Percentiles rank a stretch among this genome's conserved stretches.
Evolutionary conservation across 257 asterid genomes (phyloP).

Genomic region (Coffea eugenioides): DNA sequence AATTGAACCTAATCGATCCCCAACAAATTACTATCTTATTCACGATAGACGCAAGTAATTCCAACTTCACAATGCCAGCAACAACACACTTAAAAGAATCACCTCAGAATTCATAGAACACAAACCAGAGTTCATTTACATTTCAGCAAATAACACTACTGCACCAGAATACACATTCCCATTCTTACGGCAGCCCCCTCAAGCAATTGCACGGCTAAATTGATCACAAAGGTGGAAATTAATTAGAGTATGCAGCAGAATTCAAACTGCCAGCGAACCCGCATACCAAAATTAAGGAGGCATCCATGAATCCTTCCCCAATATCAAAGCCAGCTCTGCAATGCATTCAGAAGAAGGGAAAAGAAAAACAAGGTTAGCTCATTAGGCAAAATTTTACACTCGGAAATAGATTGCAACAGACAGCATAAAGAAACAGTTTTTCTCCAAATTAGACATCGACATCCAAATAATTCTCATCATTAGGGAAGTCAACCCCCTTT

Average conservation of each 20-base stretch:
- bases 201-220: slow-evolving; percentile 32
- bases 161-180: slow-evolving; percentile 15
- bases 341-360: neutral
- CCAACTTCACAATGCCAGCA: neutral
- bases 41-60: neutral
- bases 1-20: neutral
- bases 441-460: neutral
- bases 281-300: neutral
- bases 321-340: slow-evolving; percentile 2
- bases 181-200: slow-evolving; percentile 28
- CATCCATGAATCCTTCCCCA: neutral
- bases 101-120: neutral
- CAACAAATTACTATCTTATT: neutral
- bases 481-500: neutral
- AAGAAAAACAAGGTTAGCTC: neutral
- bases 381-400: neutral
- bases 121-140: neutral
- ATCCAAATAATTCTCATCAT: neutral
- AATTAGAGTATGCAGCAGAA: slow-evolving; percentile 36
- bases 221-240: slow-evolving; percentile 28
- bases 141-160: slow-evolving; percentile 10
- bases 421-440: neutral
- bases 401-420: neutral
- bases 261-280: neutral
- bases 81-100: neutral